These are phyloP conservation scores for Myxozyma monticola DNA, from an alignment of 805 yeast species.

Conservation along the genomic window DNA sequence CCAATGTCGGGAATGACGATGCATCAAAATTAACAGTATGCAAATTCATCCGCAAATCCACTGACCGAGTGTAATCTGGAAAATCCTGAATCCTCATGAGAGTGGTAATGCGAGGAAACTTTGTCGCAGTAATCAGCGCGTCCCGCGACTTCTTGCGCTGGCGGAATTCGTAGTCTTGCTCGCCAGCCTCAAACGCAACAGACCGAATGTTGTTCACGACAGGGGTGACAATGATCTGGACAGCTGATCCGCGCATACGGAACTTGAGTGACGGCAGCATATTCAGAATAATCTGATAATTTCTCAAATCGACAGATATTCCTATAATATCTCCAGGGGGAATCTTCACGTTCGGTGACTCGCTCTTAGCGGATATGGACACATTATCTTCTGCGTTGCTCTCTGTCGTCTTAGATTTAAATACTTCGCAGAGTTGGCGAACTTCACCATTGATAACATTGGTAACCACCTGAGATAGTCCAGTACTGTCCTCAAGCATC, in stretches of 20 bases:
- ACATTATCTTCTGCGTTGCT: neutral
- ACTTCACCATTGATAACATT: conserved; percentile 14
- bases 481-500: conserved; percentile 17
- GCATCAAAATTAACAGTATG: conserved; percentile 23
- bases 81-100: conserved; percentile 16
- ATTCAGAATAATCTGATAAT: conserved; percentile 8
- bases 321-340: conserved; percentile 13
- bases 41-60: conserved; percentile 13
- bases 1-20: conserved; percentile 26
- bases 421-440: conserved; percentile 9
- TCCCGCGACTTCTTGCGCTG: conserved; percentile 23
- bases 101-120: conserved; percentile 19
- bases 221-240: conserved; percentile 15
- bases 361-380: too few species aligned
- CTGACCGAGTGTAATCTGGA: neutral
- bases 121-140: conserved; percentile 19
- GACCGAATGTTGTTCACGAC: conserved; percentile 5
- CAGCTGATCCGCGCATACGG: conserved; percentile 16
- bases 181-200: conserved; percentile 25
- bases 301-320: conserved; percentile 13
- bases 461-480: conserved; percentile 9
- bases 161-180: conserved; percentile 26
- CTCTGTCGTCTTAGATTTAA: neutral
- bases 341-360: neutral
- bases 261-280: conserved; percentile 27